Evolutionary conservation across 2,329 filamentous ascomycete species (phyloP).

Genomic region (Fonsecaea nubica): DNA sequence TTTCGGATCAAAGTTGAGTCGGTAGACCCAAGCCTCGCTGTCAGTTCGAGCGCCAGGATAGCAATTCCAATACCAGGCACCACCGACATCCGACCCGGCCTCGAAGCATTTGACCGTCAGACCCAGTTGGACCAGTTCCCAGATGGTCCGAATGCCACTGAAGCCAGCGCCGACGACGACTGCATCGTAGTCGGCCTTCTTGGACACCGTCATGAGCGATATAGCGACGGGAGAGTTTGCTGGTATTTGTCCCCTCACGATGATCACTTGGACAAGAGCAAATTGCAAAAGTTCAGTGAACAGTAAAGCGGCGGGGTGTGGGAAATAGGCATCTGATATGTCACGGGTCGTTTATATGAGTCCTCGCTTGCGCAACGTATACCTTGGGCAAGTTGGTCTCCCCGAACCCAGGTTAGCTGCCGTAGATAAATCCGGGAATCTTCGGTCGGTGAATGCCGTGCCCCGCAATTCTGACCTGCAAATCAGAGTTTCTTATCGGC

Average conservation of each 20-base stretch:
- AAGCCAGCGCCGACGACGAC: slow-evolving; percentile 33
- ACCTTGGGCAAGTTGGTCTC: too few species aligned
- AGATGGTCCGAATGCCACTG: slow-evolving; percentile 15
- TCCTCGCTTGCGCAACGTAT: too few species aligned
- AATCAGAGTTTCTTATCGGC: too few species aligned
- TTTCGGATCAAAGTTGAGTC: slow-evolving; percentile 55
- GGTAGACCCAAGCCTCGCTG: slow-evolving; percentile 54
- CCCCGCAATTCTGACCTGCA: too few species aligned
- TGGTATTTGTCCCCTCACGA: neutral
- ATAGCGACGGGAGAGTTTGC: too few species aligned
- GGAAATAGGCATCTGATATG: too few species aligned
- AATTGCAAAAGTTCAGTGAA: neutral
- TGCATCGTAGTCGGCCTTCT: slow-evolving; percentile 2
- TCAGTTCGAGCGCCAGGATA: slow-evolving; percentile 55
- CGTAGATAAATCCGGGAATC: too few species aligned
- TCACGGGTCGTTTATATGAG: too few species aligned
- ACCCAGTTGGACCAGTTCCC: slow-evolving; percentile 24
- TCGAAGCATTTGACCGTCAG: slow-evolving; percentile 55
- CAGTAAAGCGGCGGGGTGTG: too few species aligned
- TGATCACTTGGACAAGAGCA: neutral
- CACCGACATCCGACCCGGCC: slow-evolving; percentile 44
- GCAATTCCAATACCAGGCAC: slow-evolving; percentile 48
- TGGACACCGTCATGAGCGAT: neutral
- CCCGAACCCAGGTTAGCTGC: too few species aligned
- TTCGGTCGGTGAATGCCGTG: too few species aligned